These are phyloP conservation scores for Carex pumila DNA, from an alignment of 176 grass and related monocot genomes.

Conservation along the genomic window DNA sequence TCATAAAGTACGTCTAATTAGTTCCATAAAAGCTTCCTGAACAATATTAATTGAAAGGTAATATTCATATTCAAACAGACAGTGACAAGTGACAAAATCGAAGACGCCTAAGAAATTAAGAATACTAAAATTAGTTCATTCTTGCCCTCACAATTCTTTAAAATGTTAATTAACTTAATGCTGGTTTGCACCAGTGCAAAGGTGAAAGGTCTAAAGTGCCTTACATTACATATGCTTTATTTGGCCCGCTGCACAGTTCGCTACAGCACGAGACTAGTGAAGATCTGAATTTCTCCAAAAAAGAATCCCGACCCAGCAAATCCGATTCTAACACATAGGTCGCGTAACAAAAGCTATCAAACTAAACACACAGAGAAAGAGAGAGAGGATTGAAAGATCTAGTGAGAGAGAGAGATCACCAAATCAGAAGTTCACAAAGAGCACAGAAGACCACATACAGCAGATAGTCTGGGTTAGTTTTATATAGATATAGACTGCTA, in stretches of 20 bases:
- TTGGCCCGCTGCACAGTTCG: not conserved
- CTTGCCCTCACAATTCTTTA: not conserved
- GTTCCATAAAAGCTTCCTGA: not conserved
- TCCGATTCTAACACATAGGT: not conserved
- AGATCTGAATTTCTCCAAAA: not conserved
- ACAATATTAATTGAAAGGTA: not conserved
- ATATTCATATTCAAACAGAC: not conserved
- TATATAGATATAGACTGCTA: conserved; percentile 15
- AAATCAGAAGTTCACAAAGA: conserved; percentile 1
- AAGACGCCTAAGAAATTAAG: not conserved
- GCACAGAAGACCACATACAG: not conserved
- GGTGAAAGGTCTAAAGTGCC: not conserved
- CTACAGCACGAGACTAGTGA: not conserved
- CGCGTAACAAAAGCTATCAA: not conserved
- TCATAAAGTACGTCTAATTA: not conserved
- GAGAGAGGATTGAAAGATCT: not conserved
- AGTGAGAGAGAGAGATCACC: not conserved
- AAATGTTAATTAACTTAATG: not conserved
- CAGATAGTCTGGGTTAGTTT: conserved; percentile 8
- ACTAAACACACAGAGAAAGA: not conserved
- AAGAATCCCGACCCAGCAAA: not conserved
- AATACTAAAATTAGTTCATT: not conserved
- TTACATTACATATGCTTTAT: not conserved
- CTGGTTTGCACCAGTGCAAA: not conserved
- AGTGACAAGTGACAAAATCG: not conserved